These are phyloP conservation scores for Apiospora pterosperma DNA, from an alignment of 2,329 filamentous ascomycete species.

Conservation along the genomic window DNA sequence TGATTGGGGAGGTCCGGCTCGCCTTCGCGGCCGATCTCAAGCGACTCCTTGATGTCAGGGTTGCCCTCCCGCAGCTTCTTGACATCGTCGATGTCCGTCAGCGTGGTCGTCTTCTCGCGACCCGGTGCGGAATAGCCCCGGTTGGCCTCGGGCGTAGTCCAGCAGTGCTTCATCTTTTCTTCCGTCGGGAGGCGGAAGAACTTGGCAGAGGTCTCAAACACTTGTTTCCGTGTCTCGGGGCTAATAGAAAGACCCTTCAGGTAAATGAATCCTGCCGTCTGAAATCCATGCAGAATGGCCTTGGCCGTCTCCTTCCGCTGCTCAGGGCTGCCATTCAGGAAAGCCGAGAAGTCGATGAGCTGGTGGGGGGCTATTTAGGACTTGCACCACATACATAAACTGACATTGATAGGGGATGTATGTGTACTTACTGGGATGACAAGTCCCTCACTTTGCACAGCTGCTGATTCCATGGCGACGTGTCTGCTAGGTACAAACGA, in stretches of 20 bases:
- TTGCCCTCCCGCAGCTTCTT: conserved; percentile 52
- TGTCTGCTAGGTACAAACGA: background rate
- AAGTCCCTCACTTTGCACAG: conserved; percentile 49
- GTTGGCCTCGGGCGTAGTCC: conserved; percentile 71
- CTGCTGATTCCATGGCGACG: conserved; percentile 34
- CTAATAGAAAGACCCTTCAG: conserved; percentile 75
- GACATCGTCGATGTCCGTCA: conserved; percentile 53
- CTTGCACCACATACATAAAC: background rate
- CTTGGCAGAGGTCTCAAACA: conserved; percentile 64
- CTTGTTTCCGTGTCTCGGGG: conserved; percentile 50
- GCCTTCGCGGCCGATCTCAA: conserved; percentile 61
- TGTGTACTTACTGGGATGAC: conserved; percentile 45
- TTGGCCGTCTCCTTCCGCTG: conserved; percentile 64
- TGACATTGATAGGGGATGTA: background rate
- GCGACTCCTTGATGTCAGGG: conserved; percentile 64
- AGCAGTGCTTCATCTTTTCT: conserved; percentile 64
- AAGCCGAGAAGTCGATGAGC: conserved; percentile 77
- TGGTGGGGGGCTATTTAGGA: conserved; percentile 27
- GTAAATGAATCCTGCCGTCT: conserved; percentile 86
- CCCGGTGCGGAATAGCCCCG: conserved; percentile 69
- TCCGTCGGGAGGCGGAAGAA: conserved; percentile 66
- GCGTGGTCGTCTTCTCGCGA: conserved; percentile 65
- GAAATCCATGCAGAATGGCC: conserved; percentile 75
- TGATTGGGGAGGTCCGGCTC: conserved; percentile 65
- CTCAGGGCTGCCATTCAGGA: conserved; percentile 58